These are phyloP conservation scores for Bretschneidera sinensis DNA, from an alignment of 345 rosid species.

Conservation along the genomic window DNA sequence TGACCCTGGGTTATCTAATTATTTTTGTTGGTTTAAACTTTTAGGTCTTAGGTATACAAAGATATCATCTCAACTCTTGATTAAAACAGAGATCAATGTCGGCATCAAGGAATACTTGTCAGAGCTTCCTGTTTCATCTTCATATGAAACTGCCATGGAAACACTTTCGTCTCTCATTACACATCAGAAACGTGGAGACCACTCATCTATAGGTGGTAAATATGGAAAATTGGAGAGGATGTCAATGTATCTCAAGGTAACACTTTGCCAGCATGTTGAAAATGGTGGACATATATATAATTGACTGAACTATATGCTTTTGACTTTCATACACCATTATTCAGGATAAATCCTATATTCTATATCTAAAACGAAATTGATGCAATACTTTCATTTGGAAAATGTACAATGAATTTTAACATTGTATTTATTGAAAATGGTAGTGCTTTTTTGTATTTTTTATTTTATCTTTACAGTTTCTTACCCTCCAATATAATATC, in stretches of 20 bases:
- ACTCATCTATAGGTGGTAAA: conserved; percentile 29
- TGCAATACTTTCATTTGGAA: not conserved
- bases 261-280: not conserved
- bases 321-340: not conserved
- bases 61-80: conserved; percentile 34
- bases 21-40: conserved; percentile 19
- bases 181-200: conserved; percentile 54
- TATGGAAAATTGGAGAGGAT: conserved; percentile 67
- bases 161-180: conserved; percentile 81
- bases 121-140: conserved; percentile 38
- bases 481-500: no score
- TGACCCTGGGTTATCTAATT: conserved; percentile 9
- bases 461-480: not conserved
- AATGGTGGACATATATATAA: conserved; percentile 9
- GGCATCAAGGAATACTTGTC: conserved; percentile 28
- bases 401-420: no score
- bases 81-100: conserved; percentile 26
- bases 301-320: conserved; percentile 5
- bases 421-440: no score
- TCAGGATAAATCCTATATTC: conserved; percentile 11
- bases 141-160: conserved; percentile 74
- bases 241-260: conserved; percentile 66
- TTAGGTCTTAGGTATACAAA: conserved; percentile 40
- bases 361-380: not conserved
- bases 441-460: not conserved